Evolutionary conservation across 352 stramenopile genomes (phyloP), one percentile per base, ranked within the genome.

Genomic region (Paralagenidium karlingii): DNA sequence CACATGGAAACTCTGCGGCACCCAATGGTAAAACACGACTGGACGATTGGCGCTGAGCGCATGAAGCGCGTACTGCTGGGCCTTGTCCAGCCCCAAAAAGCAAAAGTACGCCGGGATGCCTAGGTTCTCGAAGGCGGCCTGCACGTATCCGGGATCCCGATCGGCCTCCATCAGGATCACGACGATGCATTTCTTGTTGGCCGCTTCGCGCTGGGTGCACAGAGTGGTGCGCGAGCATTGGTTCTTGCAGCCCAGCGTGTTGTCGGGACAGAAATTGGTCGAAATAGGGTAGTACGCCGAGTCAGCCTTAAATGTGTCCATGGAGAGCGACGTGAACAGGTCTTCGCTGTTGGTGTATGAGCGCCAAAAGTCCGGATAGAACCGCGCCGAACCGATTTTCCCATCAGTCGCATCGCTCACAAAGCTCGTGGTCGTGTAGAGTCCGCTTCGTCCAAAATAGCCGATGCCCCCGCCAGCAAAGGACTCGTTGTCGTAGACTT

Each of bases 91-190:
- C 0, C 63, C 63, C n/a, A 76, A 30, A 32, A 79, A 82, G 47
- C 65, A 82, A 28, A 82, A 78, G 53, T 80, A 82, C 0, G 68
- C 60, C 3, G 66, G 66, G 8, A 82, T 59, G 8, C 47, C 42
- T 8, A 67, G 28, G 51, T 80, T 82, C 10, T 47, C 43, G 12
- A 80, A 29, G 11, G 61, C 42, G 0, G 65, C 50, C 31, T 74
- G 61, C 18, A 76, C 50, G 20, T 66, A 82, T 3, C 30, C 30
- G 22, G 8, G 22, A 0, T 55, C 65, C 2, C 45, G 48, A 18
- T 80, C 65, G 24, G 56, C 73, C 34, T 53, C 49, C 62, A 77
- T 77, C 44, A 82, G 52, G 5, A 51, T 40, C 15, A 82, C 33
- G 2, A 76, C 45, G n/a, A 80, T 33, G 20, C 63, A 82, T 3